phyloP scores from a whole-genome alignment of 148 eudicot genomes.

The Dysphania ambrosioides region DNA sequence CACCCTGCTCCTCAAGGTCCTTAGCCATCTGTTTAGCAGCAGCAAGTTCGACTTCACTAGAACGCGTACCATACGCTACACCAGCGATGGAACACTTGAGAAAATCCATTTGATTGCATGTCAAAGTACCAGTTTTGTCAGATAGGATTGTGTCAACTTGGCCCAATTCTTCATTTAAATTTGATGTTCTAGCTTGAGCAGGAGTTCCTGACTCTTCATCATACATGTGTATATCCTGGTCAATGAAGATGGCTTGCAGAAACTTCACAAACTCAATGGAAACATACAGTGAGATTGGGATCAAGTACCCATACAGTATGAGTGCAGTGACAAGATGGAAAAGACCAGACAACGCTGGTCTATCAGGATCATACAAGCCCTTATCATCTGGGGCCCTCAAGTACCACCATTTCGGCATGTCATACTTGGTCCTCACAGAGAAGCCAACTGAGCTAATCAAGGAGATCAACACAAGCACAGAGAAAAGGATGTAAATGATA shows the following conservation, averaged over 20 bases:
- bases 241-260: slow-evolving; percentile 83
- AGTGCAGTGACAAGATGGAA: slow-evolving; percentile 84
- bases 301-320: slow-evolving; percentile 82
- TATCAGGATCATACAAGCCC: slow-evolving; percentile 46
- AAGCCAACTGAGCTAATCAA: slow-evolving; percentile 79
- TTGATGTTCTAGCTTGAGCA: slow-evolving; percentile 90
- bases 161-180: slow-evolving; percentile 90
- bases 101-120: slow-evolving; percentile 95
- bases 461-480: slow-evolving; percentile 74
- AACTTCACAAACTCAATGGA: slow-evolving; percentile 96
- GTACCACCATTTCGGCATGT: slow-evolving; percentile 85
- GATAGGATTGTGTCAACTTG: slow-evolving; percentile 94
- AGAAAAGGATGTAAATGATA: slow-evolving; percentile 76
- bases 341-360: slow-evolving; percentile 52
- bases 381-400: slow-evolving; percentile 40
- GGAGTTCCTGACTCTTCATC: slow-evolving; percentile 85
- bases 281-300: slow-evolving; percentile 91
- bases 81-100: slow-evolving; percentile 94
- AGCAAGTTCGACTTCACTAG: slow-evolving; percentile 93
- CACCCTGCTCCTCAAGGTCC: slow-evolving; percentile 50
- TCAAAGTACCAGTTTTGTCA: slow-evolving; percentile 98
- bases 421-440: slow-evolving; percentile 45
- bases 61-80: slow-evolving; percentile 59
- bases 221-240: slow-evolving; percentile 76
- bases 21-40: slow-evolving; percentile 80